Conservation (phyloP, 768 basidiomycete species). For the Xerocomus potaroensis region DNA sequence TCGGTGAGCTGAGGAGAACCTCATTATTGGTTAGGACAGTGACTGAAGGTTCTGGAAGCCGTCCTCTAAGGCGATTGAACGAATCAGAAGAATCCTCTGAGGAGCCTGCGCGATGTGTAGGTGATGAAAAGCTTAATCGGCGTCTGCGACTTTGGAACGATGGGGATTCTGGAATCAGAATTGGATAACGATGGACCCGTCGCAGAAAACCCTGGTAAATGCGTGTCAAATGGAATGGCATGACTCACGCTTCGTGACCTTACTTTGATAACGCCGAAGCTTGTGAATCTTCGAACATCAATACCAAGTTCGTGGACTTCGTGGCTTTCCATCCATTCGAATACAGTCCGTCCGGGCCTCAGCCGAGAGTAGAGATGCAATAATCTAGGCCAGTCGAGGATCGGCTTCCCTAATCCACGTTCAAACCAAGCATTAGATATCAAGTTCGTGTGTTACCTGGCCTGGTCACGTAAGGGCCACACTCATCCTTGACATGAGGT, state of each 20-base stretch:
- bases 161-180: slow-evolving; percentile 49
- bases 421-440: slow-evolving; percentile 2
- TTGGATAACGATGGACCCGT: slow-evolving; percentile 89
- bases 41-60: slow-evolving; percentile 19
- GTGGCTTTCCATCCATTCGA: slow-evolving; percentile 83
- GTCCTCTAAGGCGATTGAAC: slow-evolving; percentile 18
- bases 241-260: neutral
- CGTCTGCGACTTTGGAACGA: slow-evolving; percentile 23
- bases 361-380: slow-evolving; percentile 84
- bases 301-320: slow-evolving; percentile 69
- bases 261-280: slow-evolving; percentile 96
- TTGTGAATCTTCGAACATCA: slow-evolving; percentile 91
- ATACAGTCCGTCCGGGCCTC: slow-evolving; percentile 75
- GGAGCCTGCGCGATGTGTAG: slow-evolving; percentile 11
- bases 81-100: slow-evolving; percentile 11
- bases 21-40: slow-evolving; percentile 18
- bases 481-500: slow-evolving; percentile 80
- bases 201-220: slow-evolving; percentile 75
- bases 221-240: neutral
- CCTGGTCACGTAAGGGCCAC: slow-evolving; percentile 86
- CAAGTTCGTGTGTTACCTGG: slow-evolving; percentile 41
- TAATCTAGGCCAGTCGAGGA: slow-evolving; percentile 85
- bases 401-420: slow-evolving; percentile 41
- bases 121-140: slow-evolving; percentile 28
- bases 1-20: slow-evolving; percentile 23